Base-by-base conservation (phyloP, 495 filamentous ascomycete species). In the Penicillium bovifimosum region DNA sequence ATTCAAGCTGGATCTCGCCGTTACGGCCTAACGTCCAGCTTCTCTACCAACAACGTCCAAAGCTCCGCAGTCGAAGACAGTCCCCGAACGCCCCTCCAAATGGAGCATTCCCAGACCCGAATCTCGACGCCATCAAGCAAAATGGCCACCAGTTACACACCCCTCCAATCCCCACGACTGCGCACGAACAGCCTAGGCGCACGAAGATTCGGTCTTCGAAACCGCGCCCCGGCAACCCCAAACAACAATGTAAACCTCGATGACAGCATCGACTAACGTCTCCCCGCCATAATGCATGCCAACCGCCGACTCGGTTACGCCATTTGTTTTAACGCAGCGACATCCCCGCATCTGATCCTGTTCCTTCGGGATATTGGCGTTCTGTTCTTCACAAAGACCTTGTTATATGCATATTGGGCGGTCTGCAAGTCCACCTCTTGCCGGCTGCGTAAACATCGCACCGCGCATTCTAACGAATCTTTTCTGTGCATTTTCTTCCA, bases 1-100 rank as follows among this genome's bases (percentile, higher is more conserved):
- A 70, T 76, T 48, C 74, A 76, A 50, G 72, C 68, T 13, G 75
- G 74, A 20, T 73, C 66, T n/a, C 70, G 75, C 18, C 67, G 75
- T n/a, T 79, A 77, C 44, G 72, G 70, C 2, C 41, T 70, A 13
- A 56, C 67, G 16, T 44, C 71, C n/a, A 58, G 53, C 35, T 47
- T 63, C 50, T 46, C 48, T 8, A 34, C 66, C 43, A 52, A 63
- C 31, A 50, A 65, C 40, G 46, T 59, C 7, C 53, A 60, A 27
- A 41, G 52, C 13, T 46, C 54, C 39, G 40, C 52, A 26, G 44
- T 45, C 11, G 70, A 74, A 14, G 62, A 66, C 20, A 47, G 41
- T 33, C 51, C 56, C 26, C 44, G 55, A 11, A 47, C 60, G 8
- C 58, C 67, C 17, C 63, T 56, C 14, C 64, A 58, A 38, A 47